Conservation (phyloP, 106 monocot genomes). For the Allium fistulosum region DNA sequence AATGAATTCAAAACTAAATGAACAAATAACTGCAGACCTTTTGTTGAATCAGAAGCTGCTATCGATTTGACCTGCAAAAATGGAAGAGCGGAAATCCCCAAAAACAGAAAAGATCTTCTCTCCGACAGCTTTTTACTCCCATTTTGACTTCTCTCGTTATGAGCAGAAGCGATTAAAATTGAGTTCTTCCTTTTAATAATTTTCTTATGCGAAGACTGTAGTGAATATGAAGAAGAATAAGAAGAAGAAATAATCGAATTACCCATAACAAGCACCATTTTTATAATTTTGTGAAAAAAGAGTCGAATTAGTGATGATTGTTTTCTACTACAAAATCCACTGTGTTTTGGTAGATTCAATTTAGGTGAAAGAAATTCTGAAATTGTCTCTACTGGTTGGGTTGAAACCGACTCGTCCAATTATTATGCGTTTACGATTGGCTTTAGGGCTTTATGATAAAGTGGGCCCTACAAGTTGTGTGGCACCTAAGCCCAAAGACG, state of each 20-base stretch:
- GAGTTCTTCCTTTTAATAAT: constrained; percentile 9
- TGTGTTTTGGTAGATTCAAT: no score
- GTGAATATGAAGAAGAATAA: constrained; percentile 9
- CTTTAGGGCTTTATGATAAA: no score
- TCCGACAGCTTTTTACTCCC: background rate
- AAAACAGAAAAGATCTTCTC: constrained; percentile 39
- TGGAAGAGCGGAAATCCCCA: constrained; percentile 51
- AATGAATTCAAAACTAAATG: no score
- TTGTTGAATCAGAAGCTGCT: constrained; percentile 17
- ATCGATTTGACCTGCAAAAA: constrained; percentile 32
- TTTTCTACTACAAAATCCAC: no score
- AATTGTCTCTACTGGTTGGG: no score
- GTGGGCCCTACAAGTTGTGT: no score
- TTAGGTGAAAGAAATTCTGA: no score
- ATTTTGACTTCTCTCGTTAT: background rate
- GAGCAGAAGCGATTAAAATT: constrained; percentile 6
- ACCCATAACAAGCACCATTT: constrained; percentile 22
- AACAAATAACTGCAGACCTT: no score
- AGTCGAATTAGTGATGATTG: background rate
- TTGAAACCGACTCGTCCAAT: no score
- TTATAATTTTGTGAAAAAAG: background rate
- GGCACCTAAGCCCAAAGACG: no score
- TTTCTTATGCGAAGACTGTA: constrained; percentile 17
- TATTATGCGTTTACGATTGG: no score
- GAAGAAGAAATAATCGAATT: constrained; percentile 11